Conservation (phyloP, 345 rosid species). For the Gossypium anomalum region DNA sequence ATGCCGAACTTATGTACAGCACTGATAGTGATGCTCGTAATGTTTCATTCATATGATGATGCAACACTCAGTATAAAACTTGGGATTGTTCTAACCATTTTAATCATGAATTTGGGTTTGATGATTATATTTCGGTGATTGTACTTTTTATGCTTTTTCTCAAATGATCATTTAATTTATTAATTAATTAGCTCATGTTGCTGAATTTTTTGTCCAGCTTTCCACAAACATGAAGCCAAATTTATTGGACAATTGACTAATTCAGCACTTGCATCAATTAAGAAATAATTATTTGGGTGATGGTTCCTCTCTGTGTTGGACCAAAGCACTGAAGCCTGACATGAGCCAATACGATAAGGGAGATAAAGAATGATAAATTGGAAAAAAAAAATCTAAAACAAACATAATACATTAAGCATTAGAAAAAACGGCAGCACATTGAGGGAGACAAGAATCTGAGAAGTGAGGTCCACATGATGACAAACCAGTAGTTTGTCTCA, state of each 20-base stretch:
- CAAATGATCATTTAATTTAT: not conserved
- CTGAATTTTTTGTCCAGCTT: conserved; percentile 24
- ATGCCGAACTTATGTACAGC: no score
- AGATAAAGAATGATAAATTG: not conserved
- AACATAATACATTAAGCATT: no score
- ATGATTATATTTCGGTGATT: not conserved
- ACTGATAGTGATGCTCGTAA: no score
- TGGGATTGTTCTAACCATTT: not conserved
- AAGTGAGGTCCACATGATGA: conserved; percentile 38
- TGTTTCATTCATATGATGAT: no score
- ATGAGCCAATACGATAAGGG: not conserved
- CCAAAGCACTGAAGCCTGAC: no score
- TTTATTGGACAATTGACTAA: conserved; percentile 1
- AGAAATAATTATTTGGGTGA: not conserved
- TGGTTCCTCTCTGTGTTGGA: no score
- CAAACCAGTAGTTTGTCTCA: conserved; percentile 39
- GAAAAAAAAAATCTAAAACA: not conserved
- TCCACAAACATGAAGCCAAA: conserved; percentile 21
- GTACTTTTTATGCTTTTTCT: not conserved
- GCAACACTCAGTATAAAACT: no score
- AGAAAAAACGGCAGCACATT: not conserved
- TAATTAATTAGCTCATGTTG: conserved; percentile 10
- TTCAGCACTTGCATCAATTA: not conserved
- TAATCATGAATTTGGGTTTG: not conserved
- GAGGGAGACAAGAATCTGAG: conserved; percentile 17